Evolutionary conservation across 768 basidiomycete genomes (phyloP).

Genomic region (Rhodotorula diobovata): DNA sequence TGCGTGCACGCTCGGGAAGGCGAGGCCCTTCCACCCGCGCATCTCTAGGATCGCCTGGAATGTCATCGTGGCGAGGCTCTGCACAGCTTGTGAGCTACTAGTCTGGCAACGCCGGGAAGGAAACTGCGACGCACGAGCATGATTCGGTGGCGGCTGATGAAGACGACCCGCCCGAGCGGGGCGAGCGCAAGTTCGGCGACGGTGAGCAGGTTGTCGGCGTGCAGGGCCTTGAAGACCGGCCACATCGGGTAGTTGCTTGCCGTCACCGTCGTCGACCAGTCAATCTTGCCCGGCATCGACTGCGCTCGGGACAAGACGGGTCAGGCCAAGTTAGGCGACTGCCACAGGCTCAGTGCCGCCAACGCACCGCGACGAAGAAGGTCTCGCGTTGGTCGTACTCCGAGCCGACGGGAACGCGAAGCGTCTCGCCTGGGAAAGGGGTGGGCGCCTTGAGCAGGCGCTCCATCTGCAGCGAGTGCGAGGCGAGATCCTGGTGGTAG

Average conservation of each 20-base stretch:
- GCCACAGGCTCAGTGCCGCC: too few relatives aligned
- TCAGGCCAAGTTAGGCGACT: neutral
- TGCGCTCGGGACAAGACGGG: conserved; percentile 24
- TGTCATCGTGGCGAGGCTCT: conserved; percentile 49
- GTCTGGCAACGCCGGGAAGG: too few relatives aligned
- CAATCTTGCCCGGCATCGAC: conserved; percentile 42
- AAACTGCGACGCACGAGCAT: conserved; percentile 60
- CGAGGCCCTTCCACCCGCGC: conserved; percentile 59
- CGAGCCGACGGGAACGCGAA: conserved; percentile 35
- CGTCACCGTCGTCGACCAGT: conserved; percentile 1
- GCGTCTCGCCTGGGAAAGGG: conserved; percentile 44
- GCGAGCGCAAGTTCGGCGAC: conserved; percentile 79
- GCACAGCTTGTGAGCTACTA: neutral
- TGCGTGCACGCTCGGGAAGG: conserved; percentile 55
- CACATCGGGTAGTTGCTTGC: conserved; percentile 67
- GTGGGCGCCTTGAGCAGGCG: conserved; percentile 45
- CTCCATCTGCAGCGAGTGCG: conserved; percentile 24
- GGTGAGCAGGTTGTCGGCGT: conserved; percentile 87
- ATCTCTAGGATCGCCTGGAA: conserved; percentile 87
- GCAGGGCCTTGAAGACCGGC: conserved; percentile 88
- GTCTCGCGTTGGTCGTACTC: conserved; percentile 22
- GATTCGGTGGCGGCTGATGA: conserved; percentile 81
- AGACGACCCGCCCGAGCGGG: conserved; percentile 77
- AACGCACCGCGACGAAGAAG: conserved; percentile 16
- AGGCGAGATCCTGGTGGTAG: conserved; percentile 36